Percentiles rank a stretch among this genome's conserved stretches.
Conservation (phyloP, 2,329 filamentous ascomycete species). For the Aspergillus spinulosporus region DNA sequence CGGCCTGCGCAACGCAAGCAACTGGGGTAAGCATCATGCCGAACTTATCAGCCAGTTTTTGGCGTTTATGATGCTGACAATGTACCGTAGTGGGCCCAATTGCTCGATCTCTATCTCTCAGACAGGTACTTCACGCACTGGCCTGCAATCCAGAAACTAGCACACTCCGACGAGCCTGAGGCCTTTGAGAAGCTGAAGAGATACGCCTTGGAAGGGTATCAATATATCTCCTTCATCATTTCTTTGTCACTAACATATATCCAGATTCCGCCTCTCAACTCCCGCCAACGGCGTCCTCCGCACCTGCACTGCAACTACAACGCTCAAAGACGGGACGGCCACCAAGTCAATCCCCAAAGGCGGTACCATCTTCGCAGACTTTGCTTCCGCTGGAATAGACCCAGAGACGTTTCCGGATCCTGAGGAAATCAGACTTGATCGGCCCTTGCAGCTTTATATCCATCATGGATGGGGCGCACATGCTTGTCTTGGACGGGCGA, state of each 20-base stretch:
- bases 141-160: slow-evolving; percentile 12
- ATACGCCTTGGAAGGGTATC: slow-evolving; percentile 19
- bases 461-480: slow-evolving; percentile 65
- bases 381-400: slow-evolving; percentile 22
- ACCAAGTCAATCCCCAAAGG: slow-evolving; percentile 1
- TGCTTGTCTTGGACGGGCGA: slow-evolving; percentile 56
- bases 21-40: slow-evolving; percentile 10
- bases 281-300: slow-evolving; percentile 18
- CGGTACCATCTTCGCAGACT: slow-evolving; percentile 1
- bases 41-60: no score
- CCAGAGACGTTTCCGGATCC: slow-evolving; percentile 40
- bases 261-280: slow-evolving; percentile 17
- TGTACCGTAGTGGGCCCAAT: slow-evolving; percentile 14
- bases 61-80: not conserved
- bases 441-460: slow-evolving; percentile 63
- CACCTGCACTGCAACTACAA: not conserved
- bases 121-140: slow-evolving; percentile 13
- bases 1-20: slow-evolving; percentile 17
- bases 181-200: slow-evolving; percentile 16
- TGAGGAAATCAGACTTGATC: slow-evolving; percentile 57
- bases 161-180: slow-evolving; percentile 2
- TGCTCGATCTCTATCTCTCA: slow-evolving; percentile 19
- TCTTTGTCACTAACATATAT: not conserved
- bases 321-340: not conserved
- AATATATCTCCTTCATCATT: not conserved